Conservation (phyloP, 2,329 filamentous ascomycete species). For the Calonectria pseudoreteaudii region DNA sequence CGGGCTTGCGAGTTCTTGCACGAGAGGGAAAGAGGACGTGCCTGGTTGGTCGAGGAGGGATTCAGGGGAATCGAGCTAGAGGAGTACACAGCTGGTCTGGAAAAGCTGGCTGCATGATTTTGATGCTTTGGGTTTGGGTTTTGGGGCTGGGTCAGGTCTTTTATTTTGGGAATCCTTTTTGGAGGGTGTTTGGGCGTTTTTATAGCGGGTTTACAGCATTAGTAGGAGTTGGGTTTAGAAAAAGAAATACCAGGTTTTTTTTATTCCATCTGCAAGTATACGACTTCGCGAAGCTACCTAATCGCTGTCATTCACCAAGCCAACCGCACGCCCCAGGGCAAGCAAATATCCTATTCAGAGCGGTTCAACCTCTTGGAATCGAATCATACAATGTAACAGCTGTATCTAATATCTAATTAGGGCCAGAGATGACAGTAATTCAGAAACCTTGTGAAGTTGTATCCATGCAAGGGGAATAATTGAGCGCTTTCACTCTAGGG, state of each 20-base stretch:
- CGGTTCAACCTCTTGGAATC: no score
- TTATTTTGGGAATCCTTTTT: neutral
- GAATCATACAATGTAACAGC: no score
- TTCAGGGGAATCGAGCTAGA: conserved; percentile 77
- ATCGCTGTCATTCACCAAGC: neutral
- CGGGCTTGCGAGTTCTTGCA: conserved; percentile 84
- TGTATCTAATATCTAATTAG: no score
- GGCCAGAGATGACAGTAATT: no score
- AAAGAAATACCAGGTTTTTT: conserved; percentile 21
- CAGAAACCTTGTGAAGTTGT: neutral
- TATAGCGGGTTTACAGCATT: conserved; percentile 29
- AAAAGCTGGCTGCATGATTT: conserved; percentile 36
- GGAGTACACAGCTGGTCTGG: conserved; percentile 37
- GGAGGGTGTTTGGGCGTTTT: neutral
- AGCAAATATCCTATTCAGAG: no score
- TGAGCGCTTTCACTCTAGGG: no score
- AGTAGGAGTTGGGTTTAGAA: conserved; percentile 29
- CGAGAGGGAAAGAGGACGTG: conserved; percentile 65
- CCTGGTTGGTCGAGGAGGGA: conserved; percentile 90
- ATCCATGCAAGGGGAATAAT: no score
- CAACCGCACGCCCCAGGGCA: no score
- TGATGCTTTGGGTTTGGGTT: neutral
- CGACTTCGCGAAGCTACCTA: neutral
- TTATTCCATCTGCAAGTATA: neutral
- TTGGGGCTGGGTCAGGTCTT: neutral